Evolutionary conservation across 192 early-diverging fungal genomes (phyloP).

Genomic region (Mortierella claussenii): DNA sequence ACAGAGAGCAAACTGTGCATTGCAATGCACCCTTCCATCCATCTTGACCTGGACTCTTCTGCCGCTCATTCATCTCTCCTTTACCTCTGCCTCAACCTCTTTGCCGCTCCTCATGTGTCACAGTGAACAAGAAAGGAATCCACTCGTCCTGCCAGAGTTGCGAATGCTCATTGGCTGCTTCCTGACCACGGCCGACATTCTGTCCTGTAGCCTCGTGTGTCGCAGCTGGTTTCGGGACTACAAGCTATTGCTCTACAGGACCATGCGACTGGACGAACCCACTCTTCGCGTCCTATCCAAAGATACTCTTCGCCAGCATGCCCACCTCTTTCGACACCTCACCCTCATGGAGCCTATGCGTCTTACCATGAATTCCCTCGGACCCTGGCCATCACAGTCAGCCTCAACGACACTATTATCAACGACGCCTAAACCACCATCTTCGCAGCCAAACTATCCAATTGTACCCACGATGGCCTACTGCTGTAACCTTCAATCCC

Average conservation of each 20-base stretch:
- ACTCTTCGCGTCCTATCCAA: constrained; percentile 12
- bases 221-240: constrained; percentile 18
- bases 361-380: constrained; percentile 2
- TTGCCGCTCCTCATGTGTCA: neutral
- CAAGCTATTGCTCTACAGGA: constrained; percentile 12
- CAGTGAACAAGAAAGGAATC: constrained; percentile 1
- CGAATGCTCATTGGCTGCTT: constrained; percentile 12
- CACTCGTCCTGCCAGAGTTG: constrained; percentile 27
- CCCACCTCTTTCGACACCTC: constrained; percentile 22
- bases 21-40: too few species aligned
- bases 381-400: neutral
- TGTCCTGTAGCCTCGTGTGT: constrained; percentile 28
- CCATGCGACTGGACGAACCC: constrained; percentile 21
- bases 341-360: constrained; percentile 31
- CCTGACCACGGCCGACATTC: constrained; percentile 15
- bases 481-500: constrained; percentile 21
- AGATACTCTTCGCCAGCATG: constrained; percentile 20
- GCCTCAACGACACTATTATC: neutral
- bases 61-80: too few species aligned
- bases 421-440: neutral
- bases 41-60: too few species aligned
- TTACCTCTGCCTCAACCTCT: neutral
- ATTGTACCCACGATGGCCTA: neutral
- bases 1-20: too few species aligned
- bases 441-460: neutral